Percentiles rank a stretch among this genome's conserved stretches.
phyloP scores from a whole-genome alignment of 305 asterid genomes.

The Fraxinus sp. region DNA sequence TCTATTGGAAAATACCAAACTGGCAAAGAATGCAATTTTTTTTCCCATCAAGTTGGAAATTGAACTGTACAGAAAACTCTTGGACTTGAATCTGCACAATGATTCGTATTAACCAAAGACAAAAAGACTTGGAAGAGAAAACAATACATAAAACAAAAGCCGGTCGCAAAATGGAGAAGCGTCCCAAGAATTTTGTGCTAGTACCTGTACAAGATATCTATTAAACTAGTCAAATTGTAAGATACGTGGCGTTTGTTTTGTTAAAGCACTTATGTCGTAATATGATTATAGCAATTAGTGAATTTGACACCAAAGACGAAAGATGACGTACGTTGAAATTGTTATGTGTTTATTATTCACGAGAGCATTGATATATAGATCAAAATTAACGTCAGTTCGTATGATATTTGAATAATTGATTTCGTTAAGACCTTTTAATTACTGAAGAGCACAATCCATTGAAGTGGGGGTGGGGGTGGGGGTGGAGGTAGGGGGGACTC shows the following conservation, averaged over 20 bases:
- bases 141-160: not conserved
- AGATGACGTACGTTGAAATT: not conserved
- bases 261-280: not conserved
- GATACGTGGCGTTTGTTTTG: not conserved
- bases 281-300: not conserved
- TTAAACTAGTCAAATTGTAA: not conserved
- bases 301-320: not conserved
- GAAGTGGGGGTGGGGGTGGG: too few relatives aligned
- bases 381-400: too few relatives aligned
- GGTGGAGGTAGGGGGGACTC: too few relatives aligned
- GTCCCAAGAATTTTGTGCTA: too few relatives aligned
- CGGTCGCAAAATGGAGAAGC: not conserved
- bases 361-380: too few relatives aligned
- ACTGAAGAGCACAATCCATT: too few relatives aligned
- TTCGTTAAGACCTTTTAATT: too few relatives aligned
- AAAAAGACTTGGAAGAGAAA: not conserved
- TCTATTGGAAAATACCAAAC: not conserved
- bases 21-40: not conserved
- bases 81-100: not conserved
- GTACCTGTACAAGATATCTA: too few relatives aligned
- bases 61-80: not conserved
- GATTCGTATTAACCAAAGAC: not conserved
- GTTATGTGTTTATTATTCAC: not conserved
- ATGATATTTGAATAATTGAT: too few relatives aligned
- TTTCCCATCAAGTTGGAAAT: not conserved